Evolutionary conservation across 768 basidiomycete species (phyloP), one percentile per base, ranked within the genome.

Genomic region (Pulveroboletus sp.): DNA sequence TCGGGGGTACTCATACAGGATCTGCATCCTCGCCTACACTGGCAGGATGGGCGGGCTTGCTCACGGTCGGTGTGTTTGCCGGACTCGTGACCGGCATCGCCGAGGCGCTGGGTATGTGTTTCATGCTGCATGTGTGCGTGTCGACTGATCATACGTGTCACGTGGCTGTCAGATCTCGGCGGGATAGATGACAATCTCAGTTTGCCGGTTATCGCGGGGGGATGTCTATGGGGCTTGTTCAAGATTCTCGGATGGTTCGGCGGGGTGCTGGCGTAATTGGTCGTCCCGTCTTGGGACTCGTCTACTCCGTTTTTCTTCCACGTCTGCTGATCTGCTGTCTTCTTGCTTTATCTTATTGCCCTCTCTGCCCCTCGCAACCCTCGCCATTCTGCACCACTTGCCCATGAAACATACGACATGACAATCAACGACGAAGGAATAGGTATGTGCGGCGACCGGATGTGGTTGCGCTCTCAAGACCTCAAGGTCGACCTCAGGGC

Each of bases 141-240:
- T 46, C 5, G 24, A 40, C 43, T 58, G 31, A 58, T n/a, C 0
- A 3, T 8, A 17, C 24, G 21, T 25, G 7, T 43, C 37, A 33
- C 41, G 43, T 33, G 39, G 25, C 0, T 25, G 12, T 35, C 62
- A 95, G 91, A 94, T 65, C 73, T 95, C 3, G 91, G 91, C 16
- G 79, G 77, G 0, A 63, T 92, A 33, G 94, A 97, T 60, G 94
- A 97, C 62, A 95, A 97, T 64, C 66, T 97, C 21, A 94, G 90
- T 8, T 69, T 97, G 21, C 94, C 94, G 5, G 83, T 95, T 61
- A 80, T 94, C 47, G 84, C 90, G 6, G 93, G 93, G 3, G 87
- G 81, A 2, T 75, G 80, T 55, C 64, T 85, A 25, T 85, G 80
- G 80, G 74, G 72, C 4, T 73, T 80, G 20, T 75, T 76, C 69